phyloP scores from a whole-genome alignment of 305 asterid genomes.

The Fraxinus baroniana region DNA sequence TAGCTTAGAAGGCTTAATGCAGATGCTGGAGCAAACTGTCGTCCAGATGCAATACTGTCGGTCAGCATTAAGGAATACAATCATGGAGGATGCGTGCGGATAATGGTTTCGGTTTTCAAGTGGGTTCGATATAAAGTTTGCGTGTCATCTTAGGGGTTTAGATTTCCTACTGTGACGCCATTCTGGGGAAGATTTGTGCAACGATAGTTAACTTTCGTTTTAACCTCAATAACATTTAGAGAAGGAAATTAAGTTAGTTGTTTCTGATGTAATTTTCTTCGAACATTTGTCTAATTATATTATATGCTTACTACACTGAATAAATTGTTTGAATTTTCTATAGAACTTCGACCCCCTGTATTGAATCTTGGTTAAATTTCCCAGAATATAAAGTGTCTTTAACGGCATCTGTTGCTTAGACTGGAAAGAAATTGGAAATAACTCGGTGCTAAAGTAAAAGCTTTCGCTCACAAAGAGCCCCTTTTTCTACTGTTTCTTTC shows the following conservation, averaged over 20 bases:
- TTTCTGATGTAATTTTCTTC: constrained; percentile 7
- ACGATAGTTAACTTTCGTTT: background rate
- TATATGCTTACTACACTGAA: background rate
- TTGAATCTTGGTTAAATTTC: background rate
- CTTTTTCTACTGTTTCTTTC: background rate
- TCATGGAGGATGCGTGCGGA: background rate
- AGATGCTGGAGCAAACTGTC: background rate
- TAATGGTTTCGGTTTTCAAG: background rate
- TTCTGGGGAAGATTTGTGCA: background rate
- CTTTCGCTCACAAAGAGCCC: background rate
- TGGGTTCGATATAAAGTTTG: background rate
- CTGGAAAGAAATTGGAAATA: background rate
- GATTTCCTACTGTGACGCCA: background rate
- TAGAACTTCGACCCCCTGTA: background rate
- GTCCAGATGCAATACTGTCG: background rate
- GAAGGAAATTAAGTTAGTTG: background rate
- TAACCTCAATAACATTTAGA: background rate
- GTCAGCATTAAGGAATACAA: background rate
- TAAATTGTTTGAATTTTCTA: background rate
- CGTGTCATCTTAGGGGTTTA: background rate
- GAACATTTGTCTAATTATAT: background rate
- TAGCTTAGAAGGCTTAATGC: background rate
- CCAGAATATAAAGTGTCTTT: background rate
- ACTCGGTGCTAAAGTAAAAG: background rate
- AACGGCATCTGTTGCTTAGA: background rate